Evolutionary conservation across 345 rosid species (phyloP).

Genomic region (Limnanthes douglasii): DNA sequence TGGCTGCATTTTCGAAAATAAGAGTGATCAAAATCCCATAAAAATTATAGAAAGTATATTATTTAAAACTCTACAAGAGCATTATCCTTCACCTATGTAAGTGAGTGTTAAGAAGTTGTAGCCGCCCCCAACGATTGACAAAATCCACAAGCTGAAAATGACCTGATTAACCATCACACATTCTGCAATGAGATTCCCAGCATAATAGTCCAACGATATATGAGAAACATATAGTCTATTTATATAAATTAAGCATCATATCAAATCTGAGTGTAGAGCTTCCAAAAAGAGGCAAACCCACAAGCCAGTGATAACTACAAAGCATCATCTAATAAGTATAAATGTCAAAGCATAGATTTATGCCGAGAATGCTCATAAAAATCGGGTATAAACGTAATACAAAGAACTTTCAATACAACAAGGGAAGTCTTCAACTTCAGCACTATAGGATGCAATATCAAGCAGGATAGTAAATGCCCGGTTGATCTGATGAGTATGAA

Average conservation of each 20-base stretch:
- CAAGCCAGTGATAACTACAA: neutral
- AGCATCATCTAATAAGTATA: neutral
- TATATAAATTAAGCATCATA: neutral
- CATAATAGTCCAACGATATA: neutral
- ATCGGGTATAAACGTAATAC: slow-evolving; percentile 12
- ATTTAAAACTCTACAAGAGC: neutral
- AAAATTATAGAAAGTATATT: neutral
- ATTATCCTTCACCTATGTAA: slow-evolving; percentile 44
- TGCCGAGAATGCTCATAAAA: neutral
- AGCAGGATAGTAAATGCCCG: slow-evolving; percentile 24
- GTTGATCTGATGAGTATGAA: no score
- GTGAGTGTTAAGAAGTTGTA: slow-evolving; percentile 59
- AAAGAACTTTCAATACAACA: no score
- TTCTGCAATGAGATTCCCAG: slow-evolving; percentile 2
- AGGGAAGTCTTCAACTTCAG: slow-evolving; percentile 57
- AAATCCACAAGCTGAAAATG: slow-evolving; percentile 60
- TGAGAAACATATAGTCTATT: neutral
- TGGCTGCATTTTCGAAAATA: slow-evolving; percentile 24
- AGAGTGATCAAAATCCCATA: neutral
- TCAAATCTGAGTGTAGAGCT: neutral
- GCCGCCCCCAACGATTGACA: slow-evolving; percentile 59
- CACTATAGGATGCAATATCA: slow-evolving; percentile 46
- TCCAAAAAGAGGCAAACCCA: neutral
- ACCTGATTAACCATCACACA: slow-evolving; percentile 48
- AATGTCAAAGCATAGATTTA: neutral